Percentiles rank a stretch among this genome's conserved stretches.
Conservation (phyloP, 805 yeast species). For the Cyberlindnera mycetangii region DNA sequence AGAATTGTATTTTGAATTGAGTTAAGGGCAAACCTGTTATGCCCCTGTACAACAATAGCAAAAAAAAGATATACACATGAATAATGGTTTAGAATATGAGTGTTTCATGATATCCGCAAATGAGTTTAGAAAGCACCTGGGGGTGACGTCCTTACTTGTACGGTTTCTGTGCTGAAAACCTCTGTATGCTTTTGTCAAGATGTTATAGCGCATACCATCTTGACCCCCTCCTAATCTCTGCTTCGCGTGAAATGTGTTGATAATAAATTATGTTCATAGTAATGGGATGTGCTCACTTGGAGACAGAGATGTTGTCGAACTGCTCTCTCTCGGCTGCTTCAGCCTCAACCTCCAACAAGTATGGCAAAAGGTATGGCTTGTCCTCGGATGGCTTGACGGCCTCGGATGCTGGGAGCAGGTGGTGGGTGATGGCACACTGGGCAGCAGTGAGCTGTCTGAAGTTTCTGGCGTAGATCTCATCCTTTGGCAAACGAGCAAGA, state of each 20-base stretch:
- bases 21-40: not conserved
- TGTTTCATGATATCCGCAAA: too few species aligned
- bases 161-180: not conserved
- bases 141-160: too few species aligned
- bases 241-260: conserved; percentile 1
- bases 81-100: too few species aligned
- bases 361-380: conserved; percentile 78
- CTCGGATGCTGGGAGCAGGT: conserved; percentile 77
- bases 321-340: conserved; percentile 85
- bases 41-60: conserved; percentile 1
- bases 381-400: conserved; percentile 80
- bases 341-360: conserved; percentile 90
- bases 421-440: conserved; percentile 82
- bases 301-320: conserved; percentile 65
- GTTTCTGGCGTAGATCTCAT: conserved; percentile 84
- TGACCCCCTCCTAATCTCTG: not conserved
- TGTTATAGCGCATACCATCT: not conserved
- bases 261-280: conserved; percentile 3
- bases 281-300: conserved; percentile 10
- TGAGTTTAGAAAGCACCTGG: too few species aligned
- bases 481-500: conserved; percentile 78
- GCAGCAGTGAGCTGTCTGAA: conserved; percentile 91
- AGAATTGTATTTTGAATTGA: not conserved
- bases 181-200: not conserved
- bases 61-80: conserved; percentile 9